Evolutionary conservation across 306 rosid species (phyloP).

Genomic region (Vigna radiata): DNA sequence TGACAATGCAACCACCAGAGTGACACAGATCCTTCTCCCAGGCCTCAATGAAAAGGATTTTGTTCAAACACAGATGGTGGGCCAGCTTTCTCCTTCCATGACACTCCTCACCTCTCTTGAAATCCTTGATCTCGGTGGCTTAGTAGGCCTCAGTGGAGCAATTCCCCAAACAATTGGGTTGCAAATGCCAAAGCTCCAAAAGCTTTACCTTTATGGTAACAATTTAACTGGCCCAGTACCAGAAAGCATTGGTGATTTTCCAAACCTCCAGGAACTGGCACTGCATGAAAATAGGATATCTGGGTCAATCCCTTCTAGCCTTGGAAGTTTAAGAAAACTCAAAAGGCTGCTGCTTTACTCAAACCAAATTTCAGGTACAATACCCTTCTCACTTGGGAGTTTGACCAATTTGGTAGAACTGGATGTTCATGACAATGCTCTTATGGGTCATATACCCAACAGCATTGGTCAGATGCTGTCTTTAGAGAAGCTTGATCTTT

Average conservation of each 20-base stretch:
- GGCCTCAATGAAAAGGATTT: constrained; percentile 57
- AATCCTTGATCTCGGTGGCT: constrained; percentile 68
- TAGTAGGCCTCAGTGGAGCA: constrained; percentile 60
- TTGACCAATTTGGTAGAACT: constrained; percentile 56
- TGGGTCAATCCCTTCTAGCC: constrained; percentile 60
- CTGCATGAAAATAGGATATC: constrained; percentile 63
- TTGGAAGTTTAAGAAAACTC: constrained; percentile 57
- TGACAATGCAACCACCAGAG: constrained; percentile 60
- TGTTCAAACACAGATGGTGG: constrained; percentile 63
- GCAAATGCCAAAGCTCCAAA: constrained; percentile 57
- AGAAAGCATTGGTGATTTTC: constrained; percentile 65
- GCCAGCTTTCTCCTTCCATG: constrained; percentile 61
- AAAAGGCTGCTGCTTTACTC: constrained; percentile 48
- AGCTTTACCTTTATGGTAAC: constrained; percentile 64
- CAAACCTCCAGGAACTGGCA: constrained; percentile 62
- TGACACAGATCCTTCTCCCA: constrained; percentile 60
- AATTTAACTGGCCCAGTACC: constrained; percentile 69
- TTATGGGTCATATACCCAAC: constrained; percentile 54
- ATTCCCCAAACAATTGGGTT: constrained; percentile 61
- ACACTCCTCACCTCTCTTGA: constrained; percentile 64
- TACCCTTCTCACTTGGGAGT: constrained; percentile 57
- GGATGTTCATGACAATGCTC: constrained; percentile 58
- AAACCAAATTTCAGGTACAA: constrained; percentile 57
- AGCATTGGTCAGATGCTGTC: constrained; percentile 55
- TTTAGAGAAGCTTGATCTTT: constrained; percentile 65